Conservation (phyloP, 2,329 filamentous ascomycete genomes). For the Beauveria caledonica region DNA sequence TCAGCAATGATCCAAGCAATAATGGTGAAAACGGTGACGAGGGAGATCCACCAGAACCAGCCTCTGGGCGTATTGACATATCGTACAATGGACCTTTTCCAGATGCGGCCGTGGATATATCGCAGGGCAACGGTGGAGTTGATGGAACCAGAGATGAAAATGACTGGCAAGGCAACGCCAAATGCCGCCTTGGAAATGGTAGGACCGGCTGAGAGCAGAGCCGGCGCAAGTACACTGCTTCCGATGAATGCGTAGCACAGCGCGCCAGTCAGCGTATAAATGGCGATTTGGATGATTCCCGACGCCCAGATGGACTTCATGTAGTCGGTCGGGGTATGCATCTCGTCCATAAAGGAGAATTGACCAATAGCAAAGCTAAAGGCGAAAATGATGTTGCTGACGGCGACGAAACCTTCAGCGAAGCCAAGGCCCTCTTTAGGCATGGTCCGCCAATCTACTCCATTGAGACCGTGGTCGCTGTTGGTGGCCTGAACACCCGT, state of each 20-base stretch:
- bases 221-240: constrained; percentile 49
- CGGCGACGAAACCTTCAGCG: constrained; percentile 44
- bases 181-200: constrained; percentile 54
- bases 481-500: constrained; percentile 36
- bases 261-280: constrained; percentile 55
- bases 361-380: constrained; percentile 42
- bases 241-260: constrained; percentile 62
- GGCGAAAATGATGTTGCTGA: constrained; percentile 58
- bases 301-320: constrained; percentile 46
- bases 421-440: constrained; percentile 32
- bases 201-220: constrained; percentile 50
- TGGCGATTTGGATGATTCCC: constrained; percentile 46
- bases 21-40: constrained; percentile 49
- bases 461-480: constrained; percentile 12
- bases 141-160: constrained; percentile 60
- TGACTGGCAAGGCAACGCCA: constrained; percentile 57
- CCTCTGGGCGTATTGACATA: constrained; percentile 32
- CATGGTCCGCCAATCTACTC: constrained; percentile 25
- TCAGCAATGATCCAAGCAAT: constrained; percentile 61
- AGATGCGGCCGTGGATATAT: constrained; percentile 30
- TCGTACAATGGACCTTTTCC: constrained; percentile 26
- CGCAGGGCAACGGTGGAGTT: constrained; percentile 36
- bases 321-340: constrained; percentile 31
- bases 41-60: constrained; percentile 44
- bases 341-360: constrained; percentile 36